Base-by-base conservation (phyloP, 2,329 filamentous ascomycete species). In the Aspergillus udagawae region DNA sequence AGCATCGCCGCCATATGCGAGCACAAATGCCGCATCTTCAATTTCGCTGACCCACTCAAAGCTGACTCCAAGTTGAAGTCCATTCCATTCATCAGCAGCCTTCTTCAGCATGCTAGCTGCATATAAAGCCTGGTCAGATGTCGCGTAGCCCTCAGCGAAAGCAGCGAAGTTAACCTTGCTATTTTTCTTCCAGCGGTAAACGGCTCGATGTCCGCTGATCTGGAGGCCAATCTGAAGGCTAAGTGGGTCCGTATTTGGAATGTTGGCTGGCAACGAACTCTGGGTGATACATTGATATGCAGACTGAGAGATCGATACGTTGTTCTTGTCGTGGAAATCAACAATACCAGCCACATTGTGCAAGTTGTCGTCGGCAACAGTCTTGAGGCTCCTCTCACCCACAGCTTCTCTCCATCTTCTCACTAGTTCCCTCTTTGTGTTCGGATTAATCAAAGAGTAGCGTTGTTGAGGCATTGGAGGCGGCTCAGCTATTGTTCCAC, bases 21-120 rank as follows among this genome's bases (percentile, higher is more conserved):
- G 25, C 49, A 55, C 53, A n/a, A 55, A 55, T 7, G 53, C 49
- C 8, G 53, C 53, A 32, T 55, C 49, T 5, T 52, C n/a, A 2
- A 55, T 42, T 12, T 51, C 21, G 21, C 29, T 41, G 12, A 55
- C 53, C 48, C 53, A 55, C 27, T 55, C 8, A 12, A 55, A 21
- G 3, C 35, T 48, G 49, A 55, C 53, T 17, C 53, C 53, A 3
- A 55, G 49, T 29, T 48, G 48, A 17, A 55, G 48, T n/a, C 23
- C 20, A 23, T 55, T 55, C 53, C 53, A 55, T 35, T 55, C 53
- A 25, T 55, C 47, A 23, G 53, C 47, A n/a, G 53, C 53, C n/a
- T 51, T 35, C 49, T 51, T 55, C 12, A 55, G 47, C 9, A 49
- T 49, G 12, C 47, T 38, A 10, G 53, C 53, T 12, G 53, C 53